Conservation (phyloP, 176 grass and related monocot species). For the Phragmites australis region DNA sequence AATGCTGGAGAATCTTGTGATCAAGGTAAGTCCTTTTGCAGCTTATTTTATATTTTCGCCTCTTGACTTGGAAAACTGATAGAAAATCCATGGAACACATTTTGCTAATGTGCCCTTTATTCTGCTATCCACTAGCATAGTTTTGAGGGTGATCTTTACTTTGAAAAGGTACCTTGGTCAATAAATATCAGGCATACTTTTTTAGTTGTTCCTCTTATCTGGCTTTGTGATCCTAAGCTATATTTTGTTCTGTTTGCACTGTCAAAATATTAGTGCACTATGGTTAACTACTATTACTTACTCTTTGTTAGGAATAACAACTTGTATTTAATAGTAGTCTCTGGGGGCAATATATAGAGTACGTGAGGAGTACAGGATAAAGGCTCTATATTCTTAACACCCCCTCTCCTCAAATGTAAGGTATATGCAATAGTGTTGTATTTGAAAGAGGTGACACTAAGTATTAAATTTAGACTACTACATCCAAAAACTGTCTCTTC, state of each 20-base stretch:
- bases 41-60: constrained; percentile 3
- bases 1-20: constrained; percentile 79
- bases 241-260: background rate
- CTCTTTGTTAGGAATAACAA: too few species aligned
- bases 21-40: constrained; percentile 61
- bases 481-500: too few species aligned
- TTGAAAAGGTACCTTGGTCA: background rate
- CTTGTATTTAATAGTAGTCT: too few species aligned
- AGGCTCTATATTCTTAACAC: too few species aligned
- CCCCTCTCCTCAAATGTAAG: too few species aligned
- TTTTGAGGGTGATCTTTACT: background rate
- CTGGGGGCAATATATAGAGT: too few species aligned
- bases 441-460: too few species aligned
- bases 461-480: too few species aligned
- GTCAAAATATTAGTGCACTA: background rate
- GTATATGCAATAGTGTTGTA: too few species aligned
- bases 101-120: background rate
- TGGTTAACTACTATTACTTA: background rate
- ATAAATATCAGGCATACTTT: background rate
- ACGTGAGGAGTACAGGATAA: too few species aligned
- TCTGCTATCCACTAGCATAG: background rate
- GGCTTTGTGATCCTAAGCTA: background rate
- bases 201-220: background rate
- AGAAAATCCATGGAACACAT: background rate
- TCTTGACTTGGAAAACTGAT: background rate